Conservation (phyloP, 371 early-diverging fungal genomes). For the Rhizopus sp. region DNA sequence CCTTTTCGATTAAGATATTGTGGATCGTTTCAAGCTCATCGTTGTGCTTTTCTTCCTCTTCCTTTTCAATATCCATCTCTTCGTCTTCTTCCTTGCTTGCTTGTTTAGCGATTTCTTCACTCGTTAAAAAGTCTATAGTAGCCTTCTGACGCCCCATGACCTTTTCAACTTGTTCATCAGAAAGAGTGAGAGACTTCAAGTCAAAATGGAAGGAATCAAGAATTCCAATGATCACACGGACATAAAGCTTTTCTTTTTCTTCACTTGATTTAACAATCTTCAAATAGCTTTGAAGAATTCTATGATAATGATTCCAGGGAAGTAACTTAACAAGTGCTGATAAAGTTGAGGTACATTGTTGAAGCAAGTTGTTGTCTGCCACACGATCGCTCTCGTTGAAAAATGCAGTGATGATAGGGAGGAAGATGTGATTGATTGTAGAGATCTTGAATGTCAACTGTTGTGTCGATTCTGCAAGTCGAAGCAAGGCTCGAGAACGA, state of each 20-base stretch:
- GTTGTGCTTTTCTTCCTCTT: slow-evolving; percentile 38
- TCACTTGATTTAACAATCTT: slow-evolving; percentile 60
- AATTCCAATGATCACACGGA: slow-evolving; percentile 77
- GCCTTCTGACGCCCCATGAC: slow-evolving; percentile 48
- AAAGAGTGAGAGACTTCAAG: slow-evolving; percentile 55
- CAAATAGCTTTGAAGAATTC: slow-evolving; percentile 72
- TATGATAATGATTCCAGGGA: slow-evolving; percentile 85
- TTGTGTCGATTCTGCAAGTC: slow-evolving; percentile 65
- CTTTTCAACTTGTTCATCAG: slow-evolving; percentile 43
- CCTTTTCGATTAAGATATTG: slow-evolving; percentile 62
- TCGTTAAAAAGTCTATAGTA: slow-evolving; percentile 47
- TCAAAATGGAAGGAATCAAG: slow-evolving; percentile 93
- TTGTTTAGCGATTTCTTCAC: slow-evolving; percentile 28
- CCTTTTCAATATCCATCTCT: slow-evolving; percentile 9
- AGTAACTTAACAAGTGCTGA: slow-evolving; percentile 69
- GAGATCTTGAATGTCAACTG: slow-evolving; percentile 47
- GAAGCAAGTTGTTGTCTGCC: slow-evolving; percentile 73
- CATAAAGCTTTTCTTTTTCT: slow-evolving; percentile 74
- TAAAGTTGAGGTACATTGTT: slow-evolving; percentile 78
- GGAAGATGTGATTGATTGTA: slow-evolving; percentile 74
- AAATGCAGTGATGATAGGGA: slow-evolving; percentile 85
- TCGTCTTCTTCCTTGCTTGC: slow-evolving; percentile 33
- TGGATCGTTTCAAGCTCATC: slow-evolving; percentile 65
- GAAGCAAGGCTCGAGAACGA: slow-evolving; percentile 79
- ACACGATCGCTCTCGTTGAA: slow-evolving; percentile 76